phyloP scores from a whole-genome alignment of 2,329 filamentous ascomycete genomes.

The Xenoacremonium recifei region DNA sequence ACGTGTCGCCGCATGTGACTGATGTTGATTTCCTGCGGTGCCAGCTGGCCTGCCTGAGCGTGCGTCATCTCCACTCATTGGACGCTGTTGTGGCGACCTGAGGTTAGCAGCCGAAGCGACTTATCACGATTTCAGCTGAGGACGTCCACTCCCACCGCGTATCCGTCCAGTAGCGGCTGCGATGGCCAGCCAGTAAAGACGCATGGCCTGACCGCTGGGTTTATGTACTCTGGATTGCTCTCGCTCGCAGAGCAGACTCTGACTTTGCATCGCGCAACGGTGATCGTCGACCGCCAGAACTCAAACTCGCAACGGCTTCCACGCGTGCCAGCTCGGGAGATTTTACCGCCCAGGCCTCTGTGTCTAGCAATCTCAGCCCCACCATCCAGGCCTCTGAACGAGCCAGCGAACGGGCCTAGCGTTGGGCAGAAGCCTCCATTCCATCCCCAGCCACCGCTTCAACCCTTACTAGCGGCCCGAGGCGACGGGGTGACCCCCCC shows the following conservation, averaged over 20 bases:
- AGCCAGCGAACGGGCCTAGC: constrained; percentile 21
- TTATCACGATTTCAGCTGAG: neutral
- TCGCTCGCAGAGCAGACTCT: too few relatives aligned
- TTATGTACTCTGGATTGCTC: too few relatives aligned
- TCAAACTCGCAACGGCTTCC: too few relatives aligned
- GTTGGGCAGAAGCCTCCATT: constrained; percentile 17
- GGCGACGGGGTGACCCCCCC: constrained; percentile 22
- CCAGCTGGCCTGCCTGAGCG: constrained; percentile 26
- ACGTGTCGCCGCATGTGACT: constrained; percentile 27
- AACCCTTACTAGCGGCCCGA: constrained; percentile 20
- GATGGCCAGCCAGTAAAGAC: too few relatives aligned
- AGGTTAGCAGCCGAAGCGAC: constrained; percentile 11
- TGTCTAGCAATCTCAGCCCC: constrained; percentile 24
- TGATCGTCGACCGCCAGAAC: too few relatives aligned
- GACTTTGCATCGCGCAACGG: too few relatives aligned
- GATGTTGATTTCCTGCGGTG: too few relatives aligned
- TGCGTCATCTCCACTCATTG: too few relatives aligned
- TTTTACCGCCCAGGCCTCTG: constrained; percentile 8
- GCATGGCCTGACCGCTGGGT: too few relatives aligned
- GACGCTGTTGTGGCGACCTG: constrained; percentile 26
- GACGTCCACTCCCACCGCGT: too few relatives aligned
- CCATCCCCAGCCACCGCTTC: constrained; percentile 31
- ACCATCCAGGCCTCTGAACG: constrained; percentile 5
- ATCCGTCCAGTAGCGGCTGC: too few relatives aligned
- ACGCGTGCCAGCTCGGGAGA: neutral